Conservation (phyloP, 257 asterid genomes). For the Solanum medicagineum region DNA sequence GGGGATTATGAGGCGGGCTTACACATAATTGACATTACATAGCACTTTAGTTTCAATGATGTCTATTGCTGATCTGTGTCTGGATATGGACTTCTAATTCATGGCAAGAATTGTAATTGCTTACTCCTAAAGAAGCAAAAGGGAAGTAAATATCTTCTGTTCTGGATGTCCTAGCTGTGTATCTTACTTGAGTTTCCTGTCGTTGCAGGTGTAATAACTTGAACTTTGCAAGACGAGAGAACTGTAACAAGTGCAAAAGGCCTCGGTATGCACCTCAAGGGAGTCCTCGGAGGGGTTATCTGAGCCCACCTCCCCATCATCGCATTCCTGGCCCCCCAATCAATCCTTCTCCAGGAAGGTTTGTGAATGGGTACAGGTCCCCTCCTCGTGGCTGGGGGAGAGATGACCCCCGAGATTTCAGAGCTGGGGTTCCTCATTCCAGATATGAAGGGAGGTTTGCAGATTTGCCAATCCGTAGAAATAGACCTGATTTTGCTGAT, state of each 20-base stretch:
- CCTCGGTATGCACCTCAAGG: conserved; percentile 42
- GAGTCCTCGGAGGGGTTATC: conserved; percentile 57
- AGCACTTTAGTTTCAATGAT: not conserved
- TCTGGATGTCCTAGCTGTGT: not conserved
- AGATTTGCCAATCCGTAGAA: conserved; percentile 37
- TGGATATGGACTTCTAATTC: not conserved
- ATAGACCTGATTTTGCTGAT: conserved; percentile 32
- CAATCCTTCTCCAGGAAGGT: conserved; percentile 47
- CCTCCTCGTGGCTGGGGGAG: conserved; percentile 79
- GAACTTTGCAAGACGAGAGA: conserved; percentile 85
- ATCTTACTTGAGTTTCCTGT: conserved; percentile 1
- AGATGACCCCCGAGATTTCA: conserved; percentile 51
- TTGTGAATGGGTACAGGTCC: conserved; percentile 45
- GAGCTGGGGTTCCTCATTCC: conserved; percentile 40
- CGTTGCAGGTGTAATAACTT: conserved; percentile 65
- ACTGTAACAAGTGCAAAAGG: conserved; percentile 80
- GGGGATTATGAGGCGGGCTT: not conserved
- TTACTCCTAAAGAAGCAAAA: not conserved
- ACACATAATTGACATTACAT: not conserved
- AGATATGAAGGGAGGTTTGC: conserved; percentile 53
- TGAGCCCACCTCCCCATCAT: conserved; percentile 32
- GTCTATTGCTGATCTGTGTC: not conserved
- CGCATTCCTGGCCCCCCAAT: conserved; percentile 34
- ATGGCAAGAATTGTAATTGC: not conserved
- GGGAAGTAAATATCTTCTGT: not conserved